phyloP scores from a whole-genome alignment of 352 stramenopile genomes.

The Phytophthora syringae region DNA sequence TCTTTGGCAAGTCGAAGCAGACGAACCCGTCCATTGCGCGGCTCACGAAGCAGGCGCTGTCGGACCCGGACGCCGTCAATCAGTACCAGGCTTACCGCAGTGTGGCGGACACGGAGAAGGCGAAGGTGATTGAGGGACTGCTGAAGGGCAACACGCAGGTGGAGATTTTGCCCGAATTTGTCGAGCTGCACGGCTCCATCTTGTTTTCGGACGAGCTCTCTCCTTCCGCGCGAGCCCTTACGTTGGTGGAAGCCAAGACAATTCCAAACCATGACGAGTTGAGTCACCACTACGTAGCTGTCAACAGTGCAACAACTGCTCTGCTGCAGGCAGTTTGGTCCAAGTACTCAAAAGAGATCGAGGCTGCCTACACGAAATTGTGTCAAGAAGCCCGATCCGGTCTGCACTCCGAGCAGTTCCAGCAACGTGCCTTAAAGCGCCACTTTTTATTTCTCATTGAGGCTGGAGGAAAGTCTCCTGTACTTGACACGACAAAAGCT shows the following conservation, averaged over 20 bases:
- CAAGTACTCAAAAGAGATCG: conserved; percentile 67
- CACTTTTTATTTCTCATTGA: conserved; percentile 73
- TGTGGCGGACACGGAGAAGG: conserved; percentile 72
- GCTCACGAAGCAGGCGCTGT: conserved; percentile 70
- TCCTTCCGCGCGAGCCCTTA: conserved; percentile 67
- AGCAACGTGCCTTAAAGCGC: conserved; percentile 70
- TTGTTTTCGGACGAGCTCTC: conserved; percentile 73
- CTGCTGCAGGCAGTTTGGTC: conserved; percentile 75
- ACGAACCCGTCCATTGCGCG: conserved; percentile 51
- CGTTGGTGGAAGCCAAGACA: conserved; percentile 59
- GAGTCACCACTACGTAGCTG: conserved; percentile 69
- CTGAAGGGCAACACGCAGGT: conserved; percentile 54
- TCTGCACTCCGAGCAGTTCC: conserved; percentile 75
- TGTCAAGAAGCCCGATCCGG: conserved; percentile 46
- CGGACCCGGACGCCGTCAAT: conserved; percentile 77
- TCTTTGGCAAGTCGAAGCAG: conserved; percentile 80
- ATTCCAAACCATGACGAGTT: conserved; percentile 70
- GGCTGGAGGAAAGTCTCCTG: conserved; percentile 52
- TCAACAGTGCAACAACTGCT: conserved; percentile 70
- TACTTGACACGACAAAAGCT: conserved; percentile 49
- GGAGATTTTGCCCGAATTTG: conserved; percentile 63
- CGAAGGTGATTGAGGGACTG: conserved; percentile 69
- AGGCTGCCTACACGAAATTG: conserved; percentile 65
- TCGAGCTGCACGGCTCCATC: conserved; percentile 70
- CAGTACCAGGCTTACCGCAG: conserved; percentile 80